phyloP scores from a whole-genome alignment of 306 rosid species.

The Elaeagnus macrophylla region DNA sequence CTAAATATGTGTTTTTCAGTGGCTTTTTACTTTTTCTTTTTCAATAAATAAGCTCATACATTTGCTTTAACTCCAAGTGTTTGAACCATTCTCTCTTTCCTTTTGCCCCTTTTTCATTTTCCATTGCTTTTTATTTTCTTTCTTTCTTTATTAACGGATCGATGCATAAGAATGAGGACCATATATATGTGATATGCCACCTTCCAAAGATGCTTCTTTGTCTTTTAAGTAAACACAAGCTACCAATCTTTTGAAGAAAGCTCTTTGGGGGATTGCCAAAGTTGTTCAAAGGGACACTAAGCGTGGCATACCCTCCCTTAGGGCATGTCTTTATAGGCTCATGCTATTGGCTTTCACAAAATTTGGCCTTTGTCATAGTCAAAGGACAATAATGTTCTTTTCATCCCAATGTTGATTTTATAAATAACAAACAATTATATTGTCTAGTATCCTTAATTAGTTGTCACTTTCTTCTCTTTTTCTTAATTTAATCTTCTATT shows the following conservation, averaged over 20 bases:
- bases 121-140: not conserved
- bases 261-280: conserved; percentile 16
- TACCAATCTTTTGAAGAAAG: conserved; percentile 27
- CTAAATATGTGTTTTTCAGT: no score
- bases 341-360: conserved; percentile 19
- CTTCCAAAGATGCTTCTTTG: conserved; percentile 26
- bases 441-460: conserved; percentile 19
- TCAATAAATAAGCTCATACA: no score
- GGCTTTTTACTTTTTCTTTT: no score
- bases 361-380: conserved; percentile 21
- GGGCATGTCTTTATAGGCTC: conserved; percentile 11
- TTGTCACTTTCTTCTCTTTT: conserved; percentile 1
- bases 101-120: not conserved
- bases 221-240: conserved; percentile 16
- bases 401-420: conserved; percentile 28
- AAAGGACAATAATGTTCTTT: conserved; percentile 33
- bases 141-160: conserved; percentile 2
- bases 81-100: conserved; percentile 1
- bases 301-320: conserved; percentile 14
- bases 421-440: conserved; percentile 16
- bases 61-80: no score
- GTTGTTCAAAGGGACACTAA: conserved; percentile 16
- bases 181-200: not conserved
- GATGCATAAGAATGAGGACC: conserved; percentile 20
- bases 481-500: conserved; percentile 2